phyloP scores from a whole-genome alignment of 176 grass and related monocot genomes.

The Areca catechu region DNA sequence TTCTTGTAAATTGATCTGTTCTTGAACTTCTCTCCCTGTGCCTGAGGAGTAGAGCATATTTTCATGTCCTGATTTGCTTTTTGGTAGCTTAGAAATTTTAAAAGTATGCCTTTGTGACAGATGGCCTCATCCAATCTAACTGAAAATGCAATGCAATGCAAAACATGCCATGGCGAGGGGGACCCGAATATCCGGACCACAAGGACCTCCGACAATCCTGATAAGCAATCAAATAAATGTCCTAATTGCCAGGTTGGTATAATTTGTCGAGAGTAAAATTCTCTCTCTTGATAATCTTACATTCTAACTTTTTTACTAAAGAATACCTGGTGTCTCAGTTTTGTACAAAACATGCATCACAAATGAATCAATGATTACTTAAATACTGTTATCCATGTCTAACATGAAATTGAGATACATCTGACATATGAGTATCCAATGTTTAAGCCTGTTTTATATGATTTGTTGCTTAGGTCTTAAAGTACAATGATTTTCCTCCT shows the following conservation, averaged over 20 bases:
- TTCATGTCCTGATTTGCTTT: no score
- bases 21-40: no score
- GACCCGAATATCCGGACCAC: slow-evolving; percentile 53
- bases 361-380: neutral
- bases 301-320: neutral
- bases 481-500: no score
- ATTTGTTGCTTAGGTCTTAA: no score
- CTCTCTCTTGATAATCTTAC: neutral
- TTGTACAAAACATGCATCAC: slow-evolving; percentile 3
- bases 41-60: no score
- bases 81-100: no score
- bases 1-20: no score
- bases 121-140: slow-evolving; percentile 49
- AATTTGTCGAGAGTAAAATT: slow-evolving; percentile 8
- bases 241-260: slow-evolving; percentile 66
- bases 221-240: slow-evolving; percentile 38
- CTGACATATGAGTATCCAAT: no score
- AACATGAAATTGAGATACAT: no score
- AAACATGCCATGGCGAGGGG: slow-evolving; percentile 63
- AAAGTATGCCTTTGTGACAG: slow-evolving; percentile 22
- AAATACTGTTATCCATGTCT: no score
- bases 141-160: slow-evolving; percentile 54
- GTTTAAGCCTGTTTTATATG: no score
- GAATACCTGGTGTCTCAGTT: neutral
- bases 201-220: slow-evolving; percentile 49